Base-by-base conservation (phyloP, 2,329 filamentous ascomycete genomes). In the Xylaria sp. region DNA sequence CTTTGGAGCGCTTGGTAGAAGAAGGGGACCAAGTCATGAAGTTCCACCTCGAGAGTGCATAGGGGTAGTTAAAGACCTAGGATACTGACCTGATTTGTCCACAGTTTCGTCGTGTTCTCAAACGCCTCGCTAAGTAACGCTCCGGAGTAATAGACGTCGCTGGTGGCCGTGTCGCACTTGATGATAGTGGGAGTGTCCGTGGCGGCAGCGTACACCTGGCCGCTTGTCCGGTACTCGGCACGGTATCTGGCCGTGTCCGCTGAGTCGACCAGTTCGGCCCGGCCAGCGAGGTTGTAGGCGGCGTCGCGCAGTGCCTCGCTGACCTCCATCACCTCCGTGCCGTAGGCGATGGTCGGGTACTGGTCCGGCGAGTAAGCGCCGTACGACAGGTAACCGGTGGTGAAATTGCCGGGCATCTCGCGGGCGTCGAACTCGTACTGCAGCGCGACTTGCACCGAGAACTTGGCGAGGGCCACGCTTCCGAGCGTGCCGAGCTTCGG, bases 351-450 rank as follows among this genome's bases (percentile, higher is more conserved):
- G 41, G 66, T 69, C 0, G 87, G 86, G 57, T 86, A 87, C 42
- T 84, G 69, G 41, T 78, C 70, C 0, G 87, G 85, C 5, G 67
- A 61, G 20, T 76, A 68, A 19, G 79, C 76, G 16, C 86, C 88
- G 63, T 84, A 85, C 1, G 86, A 81, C 24, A 91, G 77, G 68
- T 91, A 91, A 4, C 88, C 87, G 0, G 86, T 88, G 1, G 79
- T 74, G 71, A 80, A 90, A 68, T 85, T 86, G 1, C 67, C 66
- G 0, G 87, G 86, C 29, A 90, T 81, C 56, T 90, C 87, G 29
- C 88, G 81, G 1, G 82, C 74, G 62, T 91, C 88, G 56, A 92
- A 83, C 70, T 92, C 89, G 60, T 91, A 89, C 69, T 92, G 88
- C 48, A 91, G 75, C 0, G 85, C 88, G 2, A 91, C 87, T 66